Base-by-base conservation (phyloP, 1,284 basidiomycete genomes). In the Ustanciosporium gigantosporum region DNA sequence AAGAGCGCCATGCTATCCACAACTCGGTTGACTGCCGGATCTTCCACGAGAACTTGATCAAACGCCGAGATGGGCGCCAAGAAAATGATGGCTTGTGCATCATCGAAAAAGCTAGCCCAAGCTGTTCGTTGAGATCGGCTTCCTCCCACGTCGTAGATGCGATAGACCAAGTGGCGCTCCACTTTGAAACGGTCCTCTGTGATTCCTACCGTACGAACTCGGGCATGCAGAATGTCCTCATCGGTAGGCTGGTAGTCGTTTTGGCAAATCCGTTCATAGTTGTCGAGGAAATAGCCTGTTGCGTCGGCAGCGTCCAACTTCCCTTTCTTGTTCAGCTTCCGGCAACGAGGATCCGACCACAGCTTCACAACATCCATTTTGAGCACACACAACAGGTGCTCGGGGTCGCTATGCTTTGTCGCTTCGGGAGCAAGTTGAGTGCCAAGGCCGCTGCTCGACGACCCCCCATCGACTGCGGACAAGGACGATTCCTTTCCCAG, bases 131-230 rank as follows among this genome's bases (percentile, higher is more conserved):
- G 67, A 3, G 31, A 31, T 0, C 56, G 52, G 14, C 31, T 38
- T 3, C 69, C 69, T 8, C 69, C 69, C 7, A 72, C 68, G 41
- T 72, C 69, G 39, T 44, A 61, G 40, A 72, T 61, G 24, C 52
- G 52, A 23, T 68, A 70, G 16, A 47, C 24, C 35, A 55, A 46
- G 4, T 32, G 20, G 3, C 46, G 46, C 24, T 64, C 56, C 3
- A 70, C 37, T 11, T 41, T 37, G 36, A 72, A 68, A 9, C 38
- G n/a, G 31, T 49, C 42, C 38, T 70, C 65, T 16, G 58, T 65
- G 0, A 67, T 46, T 2, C 69, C 69, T 6, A 68, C 15, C 5
- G 69, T 72, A 11, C 68, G 64, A 3, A 72, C 69, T 16, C 68
- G 57, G 3, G 68, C 60, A 34, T 65, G 58, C 16, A 71, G 36